These are phyloP conservation scores for Colletotrichum graminicola DNA, from an alignment of 2,329 filamentous ascomycete species.

Conservation along the genomic window DNA sequence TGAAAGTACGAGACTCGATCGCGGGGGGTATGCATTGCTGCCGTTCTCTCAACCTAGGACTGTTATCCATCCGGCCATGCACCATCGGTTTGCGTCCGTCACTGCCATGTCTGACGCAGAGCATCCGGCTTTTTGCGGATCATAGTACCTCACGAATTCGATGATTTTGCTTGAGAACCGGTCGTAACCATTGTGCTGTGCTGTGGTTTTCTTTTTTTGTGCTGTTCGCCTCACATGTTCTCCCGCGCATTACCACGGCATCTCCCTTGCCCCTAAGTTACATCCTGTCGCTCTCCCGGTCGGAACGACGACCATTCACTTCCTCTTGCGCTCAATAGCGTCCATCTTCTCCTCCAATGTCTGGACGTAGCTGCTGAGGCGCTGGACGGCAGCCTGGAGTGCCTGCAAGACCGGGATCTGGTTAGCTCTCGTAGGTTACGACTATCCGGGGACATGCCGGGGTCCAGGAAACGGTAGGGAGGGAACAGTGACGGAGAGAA, in stretches of 20 bases:
- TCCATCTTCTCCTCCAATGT: constrained; percentile 85
- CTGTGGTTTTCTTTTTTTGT: constrained; percentile 18
- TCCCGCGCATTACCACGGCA: constrained; percentile 20
- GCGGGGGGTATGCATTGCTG: background rate
- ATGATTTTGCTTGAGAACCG: constrained; percentile 12
- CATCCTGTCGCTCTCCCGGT: background rate
- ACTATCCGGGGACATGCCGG: background rate
- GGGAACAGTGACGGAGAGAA: background rate
- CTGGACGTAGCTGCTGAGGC: constrained; percentile 86
- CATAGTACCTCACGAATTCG: background rate
- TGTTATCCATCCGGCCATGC: background rate
- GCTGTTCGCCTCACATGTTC: constrained; percentile 24
- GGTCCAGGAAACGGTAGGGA: background rate
- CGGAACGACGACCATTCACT: constrained; percentile 55
- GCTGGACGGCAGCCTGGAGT: constrained; percentile 87
- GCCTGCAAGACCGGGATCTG: constrained; percentile 65
- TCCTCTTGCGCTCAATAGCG: constrained; percentile 74
- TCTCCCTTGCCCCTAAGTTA: background rate
- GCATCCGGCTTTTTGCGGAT: background rate
- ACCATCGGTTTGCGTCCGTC: background rate
- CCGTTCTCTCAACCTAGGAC: background rate
- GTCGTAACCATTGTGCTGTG: constrained; percentile 32
- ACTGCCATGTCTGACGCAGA: background rate
- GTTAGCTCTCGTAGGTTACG: constrained; percentile 24
- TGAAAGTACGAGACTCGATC: background rate